Evolutionary conservation across 2,329 filamentous ascomycete species (phyloP).

Genomic region (Arachnopeziza araneosa): DNA sequence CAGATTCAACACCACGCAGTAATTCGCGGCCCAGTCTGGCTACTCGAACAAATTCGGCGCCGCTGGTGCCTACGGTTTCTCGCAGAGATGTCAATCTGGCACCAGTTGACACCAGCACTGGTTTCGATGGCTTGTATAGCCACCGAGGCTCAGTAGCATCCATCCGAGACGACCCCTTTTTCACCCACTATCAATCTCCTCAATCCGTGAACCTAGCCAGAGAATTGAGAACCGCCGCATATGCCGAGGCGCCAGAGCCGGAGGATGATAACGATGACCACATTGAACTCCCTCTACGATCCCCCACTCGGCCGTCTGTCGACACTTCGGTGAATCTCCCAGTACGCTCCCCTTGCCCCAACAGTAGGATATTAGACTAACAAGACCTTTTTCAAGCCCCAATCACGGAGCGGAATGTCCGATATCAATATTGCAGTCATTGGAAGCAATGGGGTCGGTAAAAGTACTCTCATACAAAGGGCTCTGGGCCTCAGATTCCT

Average conservation of each 20-base stretch:
- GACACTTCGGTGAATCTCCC: constrained; percentile 22
- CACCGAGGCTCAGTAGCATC: constrained; percentile 45
- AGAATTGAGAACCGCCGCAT: constrained; percentile 27
- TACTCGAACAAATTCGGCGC: constrained; percentile 17
- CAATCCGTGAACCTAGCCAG: constrained; percentile 29
- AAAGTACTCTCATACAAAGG: constrained; percentile 62
- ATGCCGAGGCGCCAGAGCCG: constrained; percentile 14
- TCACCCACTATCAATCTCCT: constrained; percentile 41
- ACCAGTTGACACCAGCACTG: constrained; percentile 1
- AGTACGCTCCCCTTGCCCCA: constrained; percentile 12
- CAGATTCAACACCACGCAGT: background rate
- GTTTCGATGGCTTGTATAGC: constrained; percentile 22
- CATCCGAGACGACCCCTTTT: constrained; percentile 51
- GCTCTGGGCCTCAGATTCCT: constrained; percentile 50
- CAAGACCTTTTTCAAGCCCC: constrained; percentile 19
- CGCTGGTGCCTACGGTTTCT: constrained; percentile 10
- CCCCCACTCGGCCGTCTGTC: constrained; percentile 10
- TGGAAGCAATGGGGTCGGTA: constrained; percentile 60
- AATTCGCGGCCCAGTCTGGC: constrained; percentile 6
- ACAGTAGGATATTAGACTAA: constrained; percentile 10
- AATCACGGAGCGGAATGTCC: constrained; percentile 35
- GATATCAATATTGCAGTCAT: constrained; percentile 61
- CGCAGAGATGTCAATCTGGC: constrained; percentile 6
- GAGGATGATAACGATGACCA: background rate
- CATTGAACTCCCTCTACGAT: constrained; percentile 11